These are phyloP conservation scores for Aspergillus sp. DNA, from an alignment of 2,329 filamentous ascomycete species.

Conservation along the genomic window DNA sequence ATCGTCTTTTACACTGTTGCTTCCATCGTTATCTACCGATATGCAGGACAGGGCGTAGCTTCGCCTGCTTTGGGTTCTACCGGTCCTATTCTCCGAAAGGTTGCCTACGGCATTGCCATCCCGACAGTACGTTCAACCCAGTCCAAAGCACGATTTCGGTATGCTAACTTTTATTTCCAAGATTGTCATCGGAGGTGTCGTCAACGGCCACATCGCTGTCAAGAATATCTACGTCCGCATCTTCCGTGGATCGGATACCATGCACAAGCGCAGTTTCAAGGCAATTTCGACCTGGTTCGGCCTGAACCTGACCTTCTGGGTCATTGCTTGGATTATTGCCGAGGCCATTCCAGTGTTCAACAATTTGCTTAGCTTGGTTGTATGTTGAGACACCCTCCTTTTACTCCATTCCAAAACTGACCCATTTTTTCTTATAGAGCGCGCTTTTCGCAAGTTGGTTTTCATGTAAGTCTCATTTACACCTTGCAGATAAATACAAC, in stretches of 20 bases:
- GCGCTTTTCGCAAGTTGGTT: constrained; percentile 64
- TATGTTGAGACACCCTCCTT: constrained; percentile 5
- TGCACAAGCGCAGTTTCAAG: constrained; percentile 42
- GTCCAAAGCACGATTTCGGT: too few relatives aligned
- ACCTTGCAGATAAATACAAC: constrained; percentile 3
- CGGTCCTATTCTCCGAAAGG: constrained; percentile 50
- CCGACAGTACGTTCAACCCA: constrained; percentile 44
- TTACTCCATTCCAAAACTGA: background rate
- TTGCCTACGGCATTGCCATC: constrained; percentile 62
- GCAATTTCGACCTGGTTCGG: constrained; percentile 54
- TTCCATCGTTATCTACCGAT: constrained; percentile 63
- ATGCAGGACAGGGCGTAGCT: constrained; percentile 55
- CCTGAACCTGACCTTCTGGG: constrained; percentile 52
- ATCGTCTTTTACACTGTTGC: constrained; percentile 59
- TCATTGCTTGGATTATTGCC: constrained; percentile 61
- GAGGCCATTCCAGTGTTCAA: constrained; percentile 66
- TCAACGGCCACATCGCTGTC: constrained; percentile 60
- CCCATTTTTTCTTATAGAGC: constrained; percentile 15
- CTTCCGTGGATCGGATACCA: constrained; percentile 54
- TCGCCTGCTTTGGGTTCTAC: constrained; percentile 64
- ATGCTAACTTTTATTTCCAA: constrained; percentile 3
- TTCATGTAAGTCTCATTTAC: constrained; percentile 32
- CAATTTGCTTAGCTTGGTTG: constrained; percentile 57
- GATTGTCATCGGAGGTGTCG: constrained; percentile 64
- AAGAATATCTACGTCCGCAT: constrained; percentile 63